Conservation (phyloP, 345 rosid species). For the Rhodamnia argentea region DNA sequence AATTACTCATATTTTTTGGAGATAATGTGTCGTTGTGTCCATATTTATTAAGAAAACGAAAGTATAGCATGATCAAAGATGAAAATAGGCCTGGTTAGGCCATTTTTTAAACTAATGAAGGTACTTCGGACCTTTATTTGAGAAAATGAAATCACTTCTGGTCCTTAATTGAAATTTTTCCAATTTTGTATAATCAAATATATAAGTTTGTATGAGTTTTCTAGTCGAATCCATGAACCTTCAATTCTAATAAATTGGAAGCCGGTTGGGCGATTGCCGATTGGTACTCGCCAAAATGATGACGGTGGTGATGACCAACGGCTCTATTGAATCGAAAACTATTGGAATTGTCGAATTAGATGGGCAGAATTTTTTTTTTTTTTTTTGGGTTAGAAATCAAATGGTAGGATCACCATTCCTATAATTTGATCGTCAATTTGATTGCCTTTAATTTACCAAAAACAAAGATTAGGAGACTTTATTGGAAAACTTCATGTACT, state of each 20-base stretch:
- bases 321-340: background rate
- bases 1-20: background rate
- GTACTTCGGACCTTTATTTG: too few relatives aligned
- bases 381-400: too few relatives aligned
- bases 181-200: background rate
- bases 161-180: too few relatives aligned
- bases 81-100: too few relatives aligned
- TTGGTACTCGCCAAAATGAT: fast-evolving
- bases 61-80: background rate
- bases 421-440: background rate
- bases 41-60: background rate
- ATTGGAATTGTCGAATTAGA: background rate
- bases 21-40: background rate
- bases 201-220: background rate
- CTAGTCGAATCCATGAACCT: background rate
- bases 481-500: background rate
- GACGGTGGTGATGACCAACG: background rate
- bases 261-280: background rate
- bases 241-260: background rate
- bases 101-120: too few relatives aligned
- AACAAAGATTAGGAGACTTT: background rate
- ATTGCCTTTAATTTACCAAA: background rate
- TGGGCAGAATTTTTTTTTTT: background rate
- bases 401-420: background rate
- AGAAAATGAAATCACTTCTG: too few relatives aligned